Evolutionary conservation across 1,284 basidiomycete genomes (phyloP).

Genomic region (Melampsora abietis-canadensis): DNA sequence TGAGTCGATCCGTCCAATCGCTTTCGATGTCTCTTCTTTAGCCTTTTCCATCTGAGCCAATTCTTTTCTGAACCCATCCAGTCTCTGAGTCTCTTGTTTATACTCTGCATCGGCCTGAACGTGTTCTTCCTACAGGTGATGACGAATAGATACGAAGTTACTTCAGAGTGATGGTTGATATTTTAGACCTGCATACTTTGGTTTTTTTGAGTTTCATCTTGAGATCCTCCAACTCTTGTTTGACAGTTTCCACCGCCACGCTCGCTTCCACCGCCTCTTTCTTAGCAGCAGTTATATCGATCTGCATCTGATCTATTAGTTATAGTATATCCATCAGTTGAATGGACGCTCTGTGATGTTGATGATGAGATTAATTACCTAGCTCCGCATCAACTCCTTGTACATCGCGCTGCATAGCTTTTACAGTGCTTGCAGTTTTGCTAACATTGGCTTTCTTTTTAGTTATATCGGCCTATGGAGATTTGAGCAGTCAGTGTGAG

Average conservation of each 20-base stretch:
- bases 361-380: conserved; percentile 59
- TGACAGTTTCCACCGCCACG: conserved; percentile 62
- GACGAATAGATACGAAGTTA: neutral
- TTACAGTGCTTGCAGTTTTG: conserved; percentile 75
- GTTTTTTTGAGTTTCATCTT: conserved; percentile 60
- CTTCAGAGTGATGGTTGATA: conserved; percentile 4
- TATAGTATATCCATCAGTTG: neutral
- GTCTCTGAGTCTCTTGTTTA: conserved; percentile 74
- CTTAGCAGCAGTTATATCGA: conserved; percentile 68
- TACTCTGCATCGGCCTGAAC: conserved; percentile 70
- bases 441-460: conserved; percentile 76
- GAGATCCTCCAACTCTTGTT: conserved; percentile 66
- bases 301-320: conserved; percentile 69
- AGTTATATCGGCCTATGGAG: conserved; percentile 66
- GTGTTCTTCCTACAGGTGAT: conserved; percentile 58
- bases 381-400: conserved; percentile 83
- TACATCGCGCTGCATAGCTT: conserved; percentile 80
- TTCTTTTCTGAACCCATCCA: conserved; percentile 83
- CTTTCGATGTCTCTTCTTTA: conserved; percentile 76
- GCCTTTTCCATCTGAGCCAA: conserved; percentile 74
- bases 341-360: conserved; percentile 17
- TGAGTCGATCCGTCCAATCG: conserved; percentile 69
- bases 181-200: conserved; percentile 57
- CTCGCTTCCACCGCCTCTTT: conserved; percentile 64
- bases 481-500: conserved; percentile 15